Conservation (phyloP, 768 basidiomycete species). For the Trametes gibbosa region DNA sequence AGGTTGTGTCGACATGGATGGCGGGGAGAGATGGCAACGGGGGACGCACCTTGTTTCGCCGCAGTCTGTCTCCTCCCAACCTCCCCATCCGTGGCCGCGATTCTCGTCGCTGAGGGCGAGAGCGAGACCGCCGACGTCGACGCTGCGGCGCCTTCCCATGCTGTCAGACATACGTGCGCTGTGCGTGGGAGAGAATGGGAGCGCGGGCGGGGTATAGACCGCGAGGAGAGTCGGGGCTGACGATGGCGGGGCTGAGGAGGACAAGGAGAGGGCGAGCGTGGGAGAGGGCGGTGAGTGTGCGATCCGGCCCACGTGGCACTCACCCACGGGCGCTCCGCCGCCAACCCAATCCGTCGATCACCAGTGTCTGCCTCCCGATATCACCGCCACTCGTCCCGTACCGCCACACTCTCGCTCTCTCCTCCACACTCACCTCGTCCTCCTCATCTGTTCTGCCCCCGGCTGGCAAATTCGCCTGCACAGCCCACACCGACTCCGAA, state of each 20-base stretch:
- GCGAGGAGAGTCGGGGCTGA: background rate
- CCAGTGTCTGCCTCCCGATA: background rate
- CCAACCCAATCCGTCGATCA: constrained; percentile 3
- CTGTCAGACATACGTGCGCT: constrained; percentile 13
- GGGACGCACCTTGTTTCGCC: constrained; percentile 48
- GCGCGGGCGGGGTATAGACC: background rate
- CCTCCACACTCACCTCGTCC: background rate
- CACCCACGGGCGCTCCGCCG: constrained; percentile 9
- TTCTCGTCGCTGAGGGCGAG: constrained; percentile 66
- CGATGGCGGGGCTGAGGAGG: constrained; percentile 10
- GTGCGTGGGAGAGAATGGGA: background rate
- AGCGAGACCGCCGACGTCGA: constrained; percentile 86
- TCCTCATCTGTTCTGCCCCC: background rate
- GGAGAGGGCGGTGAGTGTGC: constrained; percentile 20
- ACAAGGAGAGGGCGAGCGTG: constrained; percentile 8
- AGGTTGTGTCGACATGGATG: constrained; percentile 18
- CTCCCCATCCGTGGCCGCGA: constrained; percentile 70
- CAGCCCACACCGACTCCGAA: background rate
- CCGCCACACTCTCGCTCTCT: background rate
- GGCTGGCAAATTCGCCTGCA: background rate
- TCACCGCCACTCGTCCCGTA: background rate
- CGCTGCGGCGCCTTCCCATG: constrained; percentile 58
- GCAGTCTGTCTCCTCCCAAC: constrained; percentile 48
- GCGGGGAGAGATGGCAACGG: constrained; percentile 7
- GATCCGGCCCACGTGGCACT: constrained; percentile 17